phyloP scores from a whole-genome alignment of 2,329 filamentous ascomycete species.

The Neurospora crassa region DNA sequence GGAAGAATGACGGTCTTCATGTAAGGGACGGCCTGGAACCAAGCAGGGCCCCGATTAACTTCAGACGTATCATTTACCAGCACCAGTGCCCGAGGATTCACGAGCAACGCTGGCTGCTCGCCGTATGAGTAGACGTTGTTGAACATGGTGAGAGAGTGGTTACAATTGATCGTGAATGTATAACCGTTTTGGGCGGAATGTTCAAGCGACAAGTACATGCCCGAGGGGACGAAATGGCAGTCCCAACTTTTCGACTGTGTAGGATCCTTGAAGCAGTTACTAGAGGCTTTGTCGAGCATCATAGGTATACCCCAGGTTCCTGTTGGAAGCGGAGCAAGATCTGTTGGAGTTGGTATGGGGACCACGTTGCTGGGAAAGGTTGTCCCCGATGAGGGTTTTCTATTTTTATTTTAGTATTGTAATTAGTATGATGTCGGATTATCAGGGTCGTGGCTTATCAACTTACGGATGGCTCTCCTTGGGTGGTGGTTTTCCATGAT shows the following conservation, averaged over 20 bases:
- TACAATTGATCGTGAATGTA: conserved; percentile 29
- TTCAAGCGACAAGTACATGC: conserved; percentile 30
- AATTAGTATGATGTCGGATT: neutral
- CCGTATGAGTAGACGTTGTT: conserved; percentile 38
- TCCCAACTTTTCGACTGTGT: conserved; percentile 51
- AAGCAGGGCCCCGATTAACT: conserved; percentile 40
- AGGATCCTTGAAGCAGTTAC: conserved; percentile 47
- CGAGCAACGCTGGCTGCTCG: conserved; percentile 40
- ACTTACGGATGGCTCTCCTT: conserved; percentile 17
- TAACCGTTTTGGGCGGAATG: conserved; percentile 26
- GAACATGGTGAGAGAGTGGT: conserved; percentile 25
- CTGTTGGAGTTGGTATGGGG: conserved; percentile 40
- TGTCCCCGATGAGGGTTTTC: conserved; percentile 14
- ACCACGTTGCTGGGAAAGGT: conserved; percentile 37
- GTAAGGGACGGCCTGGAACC: conserved; percentile 38
- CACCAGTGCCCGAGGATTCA: conserved; percentile 27
- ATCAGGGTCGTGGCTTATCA: neutral
- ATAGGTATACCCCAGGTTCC: conserved; percentile 49
- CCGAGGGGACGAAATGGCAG: conserved; percentile 43
- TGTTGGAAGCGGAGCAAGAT: conserved; percentile 41
- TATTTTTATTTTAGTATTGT: neutral
- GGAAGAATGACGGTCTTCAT: conserved; percentile 48
- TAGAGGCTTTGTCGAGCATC: conserved; percentile 37
- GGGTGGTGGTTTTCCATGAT: conserved; percentile 21
- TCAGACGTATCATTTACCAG: conserved; percentile 45